These are phyloP conservation scores for Gillenia trifoliata DNA, from an alignment of 306 rosid genomes.

Conservation along the genomic window DNA sequence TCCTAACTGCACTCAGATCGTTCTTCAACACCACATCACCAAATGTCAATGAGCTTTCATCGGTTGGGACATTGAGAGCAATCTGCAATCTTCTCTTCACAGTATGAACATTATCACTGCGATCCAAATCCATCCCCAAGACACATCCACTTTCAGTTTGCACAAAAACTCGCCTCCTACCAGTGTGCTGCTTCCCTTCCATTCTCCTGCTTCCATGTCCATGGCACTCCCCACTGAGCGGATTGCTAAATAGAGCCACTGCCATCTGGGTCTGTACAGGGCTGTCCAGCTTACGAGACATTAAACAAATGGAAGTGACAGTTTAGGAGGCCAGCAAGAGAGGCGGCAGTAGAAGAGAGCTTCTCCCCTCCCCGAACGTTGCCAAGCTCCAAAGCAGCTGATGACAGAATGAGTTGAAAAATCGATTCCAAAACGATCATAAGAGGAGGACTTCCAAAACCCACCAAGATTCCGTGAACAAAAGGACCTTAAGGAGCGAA, in stretches of 20 bases:
- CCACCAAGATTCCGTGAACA: slow-evolving; percentile 8
- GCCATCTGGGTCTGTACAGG: slow-evolving; percentile 99
- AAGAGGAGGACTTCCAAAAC: background rate
- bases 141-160: slow-evolving; percentile 94
- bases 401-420: slow-evolving; percentile 17
- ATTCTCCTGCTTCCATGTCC: slow-evolving; percentile 55
- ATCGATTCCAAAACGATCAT: slow-evolving; percentile 48
- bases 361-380: slow-evolving; percentile 45
- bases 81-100: slow-evolving; percentile 94
- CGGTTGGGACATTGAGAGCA: slow-evolving; percentile 83
- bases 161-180: slow-evolving; percentile 78
- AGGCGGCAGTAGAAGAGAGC: slow-evolving; percentile 47
- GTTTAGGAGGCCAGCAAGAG: slow-evolving; percentile 32
- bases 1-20: slow-evolving; percentile 76
- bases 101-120: slow-evolving; percentile 84
- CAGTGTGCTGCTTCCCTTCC: slow-evolving; percentile 58
- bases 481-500: background rate
- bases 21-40: slow-evolving; percentile 88
- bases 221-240: slow-evolving; percentile 56
- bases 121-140: slow-evolving; percentile 84
- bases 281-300: slow-evolving; percentile 85
- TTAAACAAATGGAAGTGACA: slow-evolving; percentile 25
- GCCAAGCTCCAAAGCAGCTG: slow-evolving; percentile 49
- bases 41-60: slow-evolving; percentile 81
- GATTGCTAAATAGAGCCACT: slow-evolving; percentile 55